Evolutionary conservation across 257 asterid species (phyloP), one percentile per base, ranked within the genome.

Genomic region (Fraxinus excelsior): DNA sequence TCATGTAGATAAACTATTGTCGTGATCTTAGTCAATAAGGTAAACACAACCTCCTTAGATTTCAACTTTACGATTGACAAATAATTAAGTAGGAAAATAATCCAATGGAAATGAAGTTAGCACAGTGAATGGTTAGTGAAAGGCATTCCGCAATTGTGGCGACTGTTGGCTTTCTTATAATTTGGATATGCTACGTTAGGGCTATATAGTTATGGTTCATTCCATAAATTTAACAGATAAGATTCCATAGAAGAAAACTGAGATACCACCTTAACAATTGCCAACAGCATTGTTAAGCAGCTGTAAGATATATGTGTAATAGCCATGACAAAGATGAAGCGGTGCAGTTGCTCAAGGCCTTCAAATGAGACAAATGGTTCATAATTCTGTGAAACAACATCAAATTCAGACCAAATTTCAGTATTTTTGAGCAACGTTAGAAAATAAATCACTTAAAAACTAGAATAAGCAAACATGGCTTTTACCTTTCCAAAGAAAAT

Each of bases 261-360:
- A 3, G 34, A 74, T 10, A 19, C 62, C 56, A 96, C 99, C 99
- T 96, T 96, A 53, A 91, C 96, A 73, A 96, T 90, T 3, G 97
- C 99, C 78, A 96, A 92, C 88, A 93, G 79, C 99, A 96, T 96
- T 40, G 99, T 96, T 73, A 96, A 84, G 91, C 99, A 96, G 80
- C 99, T 96, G 84, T 96, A 96, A 62, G 98, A 86, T 78, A 96
- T 81, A 78, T 96, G 99, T 4, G 98, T 93, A 76, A 93, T 78
- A 28, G 99, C 98, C 99, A 96, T 96, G 81, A 93, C 96, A 79
- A 96, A 96, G 85, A 96, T 93, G 91, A 96, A 96, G 62, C 99
- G 91, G 76, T 96, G 98, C 76, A 96, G 97, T 77, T 96, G 97
- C 89, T 96, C 99, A 37, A 96, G 97, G 80, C 98, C 99, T 89